Conservation (phyloP, 371 early-diverging fungal species). For the Mucor piriformis region DNA sequence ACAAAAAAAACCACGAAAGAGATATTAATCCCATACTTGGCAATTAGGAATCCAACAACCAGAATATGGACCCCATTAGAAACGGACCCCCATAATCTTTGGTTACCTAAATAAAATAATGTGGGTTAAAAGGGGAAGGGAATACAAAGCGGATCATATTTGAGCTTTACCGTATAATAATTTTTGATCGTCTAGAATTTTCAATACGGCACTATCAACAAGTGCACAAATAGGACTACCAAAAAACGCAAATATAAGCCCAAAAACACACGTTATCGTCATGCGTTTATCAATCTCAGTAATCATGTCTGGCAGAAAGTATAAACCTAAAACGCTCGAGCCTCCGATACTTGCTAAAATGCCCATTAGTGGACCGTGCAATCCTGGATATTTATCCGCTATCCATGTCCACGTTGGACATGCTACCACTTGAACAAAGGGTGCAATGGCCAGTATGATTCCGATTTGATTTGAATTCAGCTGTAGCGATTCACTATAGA, state of each 20-base stretch:
- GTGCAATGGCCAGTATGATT: slow-evolving; percentile 38
- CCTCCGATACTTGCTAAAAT: slow-evolving; percentile 35
- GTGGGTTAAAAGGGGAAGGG: neutral
- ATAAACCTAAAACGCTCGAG: slow-evolving; percentile 23
- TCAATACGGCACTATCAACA: slow-evolving; percentile 44
- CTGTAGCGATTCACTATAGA: slow-evolving; percentile 37
- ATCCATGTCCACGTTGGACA: slow-evolving; percentile 43
- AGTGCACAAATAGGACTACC: slow-evolving; percentile 34
- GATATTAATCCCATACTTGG: slow-evolving; percentile 20
- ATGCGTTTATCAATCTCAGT: slow-evolving; percentile 1
- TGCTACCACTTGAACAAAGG: slow-evolving; percentile 40
- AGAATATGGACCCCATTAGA: slow-evolving; percentile 37
- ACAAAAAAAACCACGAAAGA: slow-evolving; percentile 39
- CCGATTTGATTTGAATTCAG: slow-evolving; percentile 41
- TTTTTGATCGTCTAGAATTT: slow-evolving; percentile 38
- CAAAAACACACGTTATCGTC: slow-evolving; percentile 14
- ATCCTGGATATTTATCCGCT: slow-evolving; percentile 32
- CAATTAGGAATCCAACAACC: slow-evolving; percentile 37
- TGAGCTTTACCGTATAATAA: slow-evolving; percentile 37
- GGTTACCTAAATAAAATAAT: slow-evolving; percentile 35
- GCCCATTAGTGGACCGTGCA: slow-evolving; percentile 41
- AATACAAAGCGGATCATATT: neutral
- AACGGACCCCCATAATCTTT: slow-evolving; percentile 47
- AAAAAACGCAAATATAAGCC: slow-evolving; percentile 40
- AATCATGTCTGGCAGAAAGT: slow-evolving; percentile 26